Base-by-base conservation (phyloP, 2,329 filamentous ascomycete genomes). In the Exophiala spinifera region DNA sequence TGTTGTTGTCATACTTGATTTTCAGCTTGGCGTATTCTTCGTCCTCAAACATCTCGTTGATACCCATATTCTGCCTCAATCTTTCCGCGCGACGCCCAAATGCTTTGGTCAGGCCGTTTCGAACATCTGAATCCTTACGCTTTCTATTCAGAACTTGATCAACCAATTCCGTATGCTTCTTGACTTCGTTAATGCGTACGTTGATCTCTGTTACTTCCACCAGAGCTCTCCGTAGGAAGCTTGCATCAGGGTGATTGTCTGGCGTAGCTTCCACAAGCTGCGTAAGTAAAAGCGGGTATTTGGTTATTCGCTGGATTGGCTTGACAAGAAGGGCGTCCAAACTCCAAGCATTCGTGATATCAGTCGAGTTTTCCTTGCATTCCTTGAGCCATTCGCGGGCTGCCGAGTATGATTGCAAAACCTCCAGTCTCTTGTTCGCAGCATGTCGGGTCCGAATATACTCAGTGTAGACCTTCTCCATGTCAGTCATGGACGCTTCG, bases 251-350 rank as follows among this genome's bases (percentile, higher is more conserved):
- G 67, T 99, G 94, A 59, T 91, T 86, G 8, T 79, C 72, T 0
- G 89, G 86, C 0, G 92, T 97, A 53, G 86, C 82, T 59, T 91
- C 85, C 20, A 95, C 77, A 10, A 99, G 77, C 53, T 91, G 85
- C 31, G 85, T 83, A 42, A 99, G 82, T 37, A 99, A 77, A 43
- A 96, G 85, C 3, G 91, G 91, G 67, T 97, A 99, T 66, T 96
- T 96, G 31, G 92, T 86, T 59, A 97, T 86, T 45, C 94, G 84
- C 72, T 99, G 94, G 70, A 95, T 91, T 1, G 94, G 94, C 71
- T 99, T 99, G 67, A 99, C 92, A 17, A 99, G 81, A n/a, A 99
- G 78, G 0, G 94, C 95, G 70, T 96, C 91, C 57, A 99, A 73
- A 70, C 95, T 89, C 94, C 94, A 99, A 0, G 94, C 92, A 21